Evolutionary conservation across 2,329 filamentous ascomycete genomes (phyloP).

Genomic region (Cadophora sp.): DNA sequence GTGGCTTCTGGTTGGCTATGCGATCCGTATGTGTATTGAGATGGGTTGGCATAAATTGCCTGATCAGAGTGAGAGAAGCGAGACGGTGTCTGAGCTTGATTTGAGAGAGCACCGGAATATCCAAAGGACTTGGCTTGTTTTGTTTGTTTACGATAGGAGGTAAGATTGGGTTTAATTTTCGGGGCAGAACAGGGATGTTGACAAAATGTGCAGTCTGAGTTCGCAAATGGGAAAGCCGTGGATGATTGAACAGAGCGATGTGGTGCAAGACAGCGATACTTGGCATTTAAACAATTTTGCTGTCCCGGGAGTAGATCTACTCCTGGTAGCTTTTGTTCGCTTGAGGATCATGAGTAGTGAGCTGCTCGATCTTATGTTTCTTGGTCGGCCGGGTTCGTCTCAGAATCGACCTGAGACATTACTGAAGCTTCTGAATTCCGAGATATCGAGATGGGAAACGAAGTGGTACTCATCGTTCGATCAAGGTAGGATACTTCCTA

Average conservation of each 20-base stretch:
- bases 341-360: slow-evolving; percentile 49
- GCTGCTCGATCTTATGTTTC: slow-evolving; percentile 39
- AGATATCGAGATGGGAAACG: slow-evolving; percentile 32
- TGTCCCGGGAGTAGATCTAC: slow-evolving; percentile 44
- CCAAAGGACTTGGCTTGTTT: slow-evolving; percentile 48
- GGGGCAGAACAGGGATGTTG: no score
- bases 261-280: slow-evolving; percentile 47
- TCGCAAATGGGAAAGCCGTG: slow-evolving; percentile 51
- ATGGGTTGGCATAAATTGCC: slow-evolving; percentile 48
- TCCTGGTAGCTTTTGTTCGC: slow-evolving; percentile 49
- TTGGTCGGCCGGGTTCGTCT: slow-evolving; percentile 9
- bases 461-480: slow-evolving; percentile 32
- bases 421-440: slow-evolving; percentile 30
- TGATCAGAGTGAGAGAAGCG: slow-evolving; percentile 18
- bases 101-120: slow-evolving; percentile 46
- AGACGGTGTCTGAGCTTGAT: slow-evolving; percentile 26
- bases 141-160: slow-evolving; percentile 52
- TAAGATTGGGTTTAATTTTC: no score
- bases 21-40: slow-evolving; percentile 51
- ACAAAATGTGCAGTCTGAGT: slow-evolving; percentile 45
- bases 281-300: slow-evolving; percentile 47
- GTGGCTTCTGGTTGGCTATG: slow-evolving; percentile 50
- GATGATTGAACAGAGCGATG: slow-evolving; percentile 50
- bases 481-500: slow-evolving; percentile 25
- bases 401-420: slow-evolving; percentile 23